phyloP scores from a whole-genome alignment of 2,329 filamentous ascomycete species.

The Pleoardoris graminearum region DNA sequence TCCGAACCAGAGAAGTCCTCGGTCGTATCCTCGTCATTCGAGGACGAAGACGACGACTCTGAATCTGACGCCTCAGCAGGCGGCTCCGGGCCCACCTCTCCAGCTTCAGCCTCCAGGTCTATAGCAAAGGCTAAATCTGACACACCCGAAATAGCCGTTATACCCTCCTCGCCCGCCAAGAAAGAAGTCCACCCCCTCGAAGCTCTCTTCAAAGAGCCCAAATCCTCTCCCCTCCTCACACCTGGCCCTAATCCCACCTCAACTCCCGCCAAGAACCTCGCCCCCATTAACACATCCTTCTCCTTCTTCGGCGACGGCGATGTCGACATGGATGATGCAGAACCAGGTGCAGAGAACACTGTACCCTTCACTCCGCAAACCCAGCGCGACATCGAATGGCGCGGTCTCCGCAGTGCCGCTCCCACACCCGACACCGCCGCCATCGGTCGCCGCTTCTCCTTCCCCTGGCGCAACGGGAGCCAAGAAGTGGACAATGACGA shows the following conservation, averaged over 20 bases:
- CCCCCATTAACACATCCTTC: slow-evolving; percentile 63
- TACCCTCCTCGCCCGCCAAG: slow-evolving; percentile 22
- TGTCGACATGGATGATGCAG: slow-evolving; percentile 46
- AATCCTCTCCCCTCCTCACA: slow-evolving; percentile 42
- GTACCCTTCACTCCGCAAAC: slow-evolving; percentile 81
- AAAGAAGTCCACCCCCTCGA: slow-evolving; percentile 78
- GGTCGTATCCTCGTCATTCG: slow-evolving; percentile 41
- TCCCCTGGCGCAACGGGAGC: slow-evolving; percentile 46
- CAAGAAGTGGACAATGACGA: slow-evolving; percentile 52
- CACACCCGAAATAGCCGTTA: slow-evolving; percentile 18
- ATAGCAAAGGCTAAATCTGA: slow-evolving; percentile 14
- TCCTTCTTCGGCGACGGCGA: slow-evolving; percentile 68
- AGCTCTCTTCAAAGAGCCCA: slow-evolving; percentile 81
- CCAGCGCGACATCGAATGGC: slow-evolving; percentile 73
- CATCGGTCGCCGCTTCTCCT: slow-evolving; percentile 66
- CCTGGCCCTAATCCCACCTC: slow-evolving; percentile 32
- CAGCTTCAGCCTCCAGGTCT: slow-evolving; percentile 21
- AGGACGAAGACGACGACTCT: slow-evolving; percentile 32
- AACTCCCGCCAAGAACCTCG: slow-evolving; percentile 45
- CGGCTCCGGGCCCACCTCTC: slow-evolving; percentile 19
- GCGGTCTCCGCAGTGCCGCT: slow-evolving; percentile 80
- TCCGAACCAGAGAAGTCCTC: slow-evolving; percentile 39
- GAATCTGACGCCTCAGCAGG: slow-evolving; percentile 25
- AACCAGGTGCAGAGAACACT: slow-evolving; percentile 11
- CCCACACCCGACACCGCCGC: slow-evolving; percentile 93